These are phyloP conservation scores for Scedosporium dehoogii DNA, from an alignment of 2,329 filamentous ascomycete genomes.

Conservation along the genomic window DNA sequence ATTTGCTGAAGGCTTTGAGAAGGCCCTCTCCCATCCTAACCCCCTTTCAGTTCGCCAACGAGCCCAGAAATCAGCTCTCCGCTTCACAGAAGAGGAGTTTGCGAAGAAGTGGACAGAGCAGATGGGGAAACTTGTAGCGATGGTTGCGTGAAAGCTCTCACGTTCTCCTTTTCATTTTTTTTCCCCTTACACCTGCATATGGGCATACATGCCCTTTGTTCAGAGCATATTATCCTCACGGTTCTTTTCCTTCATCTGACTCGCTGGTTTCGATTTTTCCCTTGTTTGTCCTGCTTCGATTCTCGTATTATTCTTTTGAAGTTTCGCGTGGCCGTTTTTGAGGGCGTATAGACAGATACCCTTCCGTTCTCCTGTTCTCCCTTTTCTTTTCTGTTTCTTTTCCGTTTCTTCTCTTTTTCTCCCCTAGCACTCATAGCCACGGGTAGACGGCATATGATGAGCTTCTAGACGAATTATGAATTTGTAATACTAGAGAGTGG, in stretches of 20 bases:
- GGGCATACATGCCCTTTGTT: not conserved
- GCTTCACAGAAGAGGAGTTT: constrained; percentile 87
- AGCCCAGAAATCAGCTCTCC: constrained; percentile 65
- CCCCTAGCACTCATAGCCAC: not conserved
- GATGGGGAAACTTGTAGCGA: constrained; percentile 59
- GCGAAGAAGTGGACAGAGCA: constrained; percentile 66
- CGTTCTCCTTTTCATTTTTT: not conserved
- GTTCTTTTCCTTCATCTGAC: not conserved
- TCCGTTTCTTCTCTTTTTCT: not conserved
- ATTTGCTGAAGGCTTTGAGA: constrained; percentile 71
- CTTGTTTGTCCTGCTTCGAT: not conserved
- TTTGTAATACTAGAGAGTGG: not conserved
- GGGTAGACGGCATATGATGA: not conserved
- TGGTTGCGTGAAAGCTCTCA: constrained; percentile 17
- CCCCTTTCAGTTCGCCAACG: constrained; percentile 64
- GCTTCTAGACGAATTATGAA: not conserved
- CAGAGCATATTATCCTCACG: not conserved
- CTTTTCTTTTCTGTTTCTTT: not conserved
- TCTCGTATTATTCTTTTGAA: not conserved
- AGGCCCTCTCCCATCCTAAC: constrained; percentile 63
- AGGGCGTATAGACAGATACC: constrained; percentile 7
- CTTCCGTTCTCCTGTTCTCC: not conserved
- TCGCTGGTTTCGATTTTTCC: not conserved
- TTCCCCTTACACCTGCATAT: not conserved
- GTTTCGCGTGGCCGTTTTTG: constrained; percentile 1